These are phyloP conservation scores for Kentomonas sorsogonicus DNA, from an alignment of 208 protist genomes.

Conservation along the genomic window DNA sequence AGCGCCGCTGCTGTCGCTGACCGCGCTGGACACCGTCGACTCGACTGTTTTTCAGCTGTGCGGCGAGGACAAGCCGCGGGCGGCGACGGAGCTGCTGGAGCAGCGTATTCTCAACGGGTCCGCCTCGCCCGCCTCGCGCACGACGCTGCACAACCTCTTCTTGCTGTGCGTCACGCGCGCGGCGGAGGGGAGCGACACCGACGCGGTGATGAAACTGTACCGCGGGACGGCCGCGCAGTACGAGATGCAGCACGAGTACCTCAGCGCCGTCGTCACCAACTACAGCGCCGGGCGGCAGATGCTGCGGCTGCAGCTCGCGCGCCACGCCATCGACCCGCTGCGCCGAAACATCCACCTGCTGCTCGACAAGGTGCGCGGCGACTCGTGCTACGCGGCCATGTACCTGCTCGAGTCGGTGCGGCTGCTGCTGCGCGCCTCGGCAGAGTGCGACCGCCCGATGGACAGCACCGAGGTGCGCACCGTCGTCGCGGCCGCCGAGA, in stretches of 20 bases:
- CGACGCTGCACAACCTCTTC: too few relatives aligned
- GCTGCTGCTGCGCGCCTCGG: conserved; percentile 20
- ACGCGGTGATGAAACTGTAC: too few relatives aligned
- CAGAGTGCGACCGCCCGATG: conserved; percentile 19
- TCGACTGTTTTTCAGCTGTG: conserved; percentile 6
- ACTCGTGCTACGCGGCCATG: conserved; percentile 40
- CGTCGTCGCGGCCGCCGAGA: conserved; percentile 24
- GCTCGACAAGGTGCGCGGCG: conserved; percentile 10
- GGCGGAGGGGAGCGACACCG: not conserved
- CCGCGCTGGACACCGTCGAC: conserved; percentile 4
- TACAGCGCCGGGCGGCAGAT: conserved; percentile 24
- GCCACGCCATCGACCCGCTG: conserved; percentile 25
- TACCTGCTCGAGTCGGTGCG: conserved; percentile 31
- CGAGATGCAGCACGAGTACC: conserved; percentile 6
- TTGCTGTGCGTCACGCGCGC: too few relatives aligned
- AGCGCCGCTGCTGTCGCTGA: conserved; percentile 9
- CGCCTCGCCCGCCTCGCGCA: conserved; percentile 9
- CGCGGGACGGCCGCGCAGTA: too few relatives aligned
- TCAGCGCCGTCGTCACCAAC: not conserved
- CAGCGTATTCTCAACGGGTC: conserved; percentile 16
- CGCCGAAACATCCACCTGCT: conserved; percentile 18
- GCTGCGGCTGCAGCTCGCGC: conserved; percentile 21
- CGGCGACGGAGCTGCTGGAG: conserved; percentile 30
- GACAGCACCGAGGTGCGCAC: conserved; percentile 24
- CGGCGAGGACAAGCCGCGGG: conserved; percentile 17